phyloP scores from a whole-genome alignment of 169 alveolate species.

The Eimeria tenella region DNA sequence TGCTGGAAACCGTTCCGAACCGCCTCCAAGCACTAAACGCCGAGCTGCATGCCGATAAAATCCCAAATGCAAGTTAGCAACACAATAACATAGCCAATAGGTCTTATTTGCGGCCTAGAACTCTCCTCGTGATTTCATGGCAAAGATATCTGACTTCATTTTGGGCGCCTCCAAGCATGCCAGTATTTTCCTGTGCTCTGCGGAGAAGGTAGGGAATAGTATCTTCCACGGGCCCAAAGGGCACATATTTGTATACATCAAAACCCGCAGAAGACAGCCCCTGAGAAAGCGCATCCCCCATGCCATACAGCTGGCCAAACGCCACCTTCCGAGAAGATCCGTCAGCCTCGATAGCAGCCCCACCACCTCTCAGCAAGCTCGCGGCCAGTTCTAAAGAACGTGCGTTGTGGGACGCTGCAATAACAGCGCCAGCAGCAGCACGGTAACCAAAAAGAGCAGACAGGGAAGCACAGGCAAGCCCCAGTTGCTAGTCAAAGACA shows the following conservation, averaged over 20 bases:
- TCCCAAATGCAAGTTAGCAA: no score
- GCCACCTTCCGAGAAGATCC: conserved; percentile 48
- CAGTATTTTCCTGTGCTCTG: conserved; percentile 85
- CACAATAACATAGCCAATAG: no score
- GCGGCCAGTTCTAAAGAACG: conserved; percentile 80
- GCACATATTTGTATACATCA: conserved; percentile 83
- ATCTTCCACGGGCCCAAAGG: conserved; percentile 87
- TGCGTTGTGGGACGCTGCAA: conserved; percentile 85
- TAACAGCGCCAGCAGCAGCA: not conserved
- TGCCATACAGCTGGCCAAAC: conserved; percentile 86
- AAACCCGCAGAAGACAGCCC: conserved; percentile 78
- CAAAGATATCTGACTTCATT: not conserved
- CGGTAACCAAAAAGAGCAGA: not conserved
- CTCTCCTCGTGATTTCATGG: conserved; percentile 42
- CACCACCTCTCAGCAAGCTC: conserved; percentile 24
- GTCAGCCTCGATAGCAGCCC: not conserved
- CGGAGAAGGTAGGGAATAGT: conserved; percentile 87
- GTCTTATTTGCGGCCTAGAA: not conserved
- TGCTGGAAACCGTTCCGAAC: no score
- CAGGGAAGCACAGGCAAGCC: no score
- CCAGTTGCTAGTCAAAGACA: no score
- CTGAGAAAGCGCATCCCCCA: conserved; percentile 83
- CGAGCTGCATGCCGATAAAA: no score
- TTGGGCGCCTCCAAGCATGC: conserved; percentile 80
- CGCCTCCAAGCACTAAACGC: no score